phyloP scores from a whole-genome alignment of 805 yeast species.

The Schwanniomyces occidentalis region DNA sequence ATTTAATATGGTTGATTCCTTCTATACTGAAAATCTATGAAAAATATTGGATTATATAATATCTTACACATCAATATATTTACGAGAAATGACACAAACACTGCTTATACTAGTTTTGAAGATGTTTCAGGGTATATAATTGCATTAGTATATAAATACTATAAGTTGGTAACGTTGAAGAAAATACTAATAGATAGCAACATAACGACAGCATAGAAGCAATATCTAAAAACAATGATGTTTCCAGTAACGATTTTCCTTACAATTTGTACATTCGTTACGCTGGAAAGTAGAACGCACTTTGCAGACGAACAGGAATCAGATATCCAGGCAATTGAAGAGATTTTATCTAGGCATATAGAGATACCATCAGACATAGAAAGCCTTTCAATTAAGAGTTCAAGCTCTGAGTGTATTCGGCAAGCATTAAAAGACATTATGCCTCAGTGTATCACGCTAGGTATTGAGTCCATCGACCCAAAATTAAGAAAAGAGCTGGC shows the following conservation, averaged over 20 bases:
- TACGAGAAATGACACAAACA: slow-evolving; percentile 3
- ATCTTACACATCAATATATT: not conserved
- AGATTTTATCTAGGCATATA: not conserved
- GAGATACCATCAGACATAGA: slow-evolving; percentile 4
- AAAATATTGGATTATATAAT: slow-evolving; percentile 1
- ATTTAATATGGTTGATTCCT: not conserved
- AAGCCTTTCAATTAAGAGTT: slow-evolving; percentile 3
- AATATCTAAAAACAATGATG: too few species aligned
- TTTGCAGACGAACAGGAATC: not conserved
- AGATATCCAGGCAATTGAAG: not conserved
- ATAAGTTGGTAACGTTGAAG: too few species aligned
- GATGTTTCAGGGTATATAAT: too few species aligned
- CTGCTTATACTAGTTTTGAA: not conserved
- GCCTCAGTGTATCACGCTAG: slow-evolving; percentile 39
- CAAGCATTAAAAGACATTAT: slow-evolving; percentile 41
- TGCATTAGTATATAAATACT: too few species aligned
- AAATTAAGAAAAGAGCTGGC: slow-evolving; percentile 41
- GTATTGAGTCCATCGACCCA: slow-evolving; percentile 38
- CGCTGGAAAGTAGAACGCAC: too few species aligned
- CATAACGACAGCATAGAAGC: too few species aligned
- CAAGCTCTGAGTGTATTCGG: slow-evolving; percentile 31
- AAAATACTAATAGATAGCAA: too few species aligned
- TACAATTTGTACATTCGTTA: too few species aligned
- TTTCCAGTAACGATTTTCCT: too few species aligned
- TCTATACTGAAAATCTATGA: not conserved